A percentile compares a stretch with the other conserved stretches of the same genome.
phyloP scores from a whole-genome alignment of 495 filamentous ascomycete species.

The Penicillium dipodomyicola region DNA sequence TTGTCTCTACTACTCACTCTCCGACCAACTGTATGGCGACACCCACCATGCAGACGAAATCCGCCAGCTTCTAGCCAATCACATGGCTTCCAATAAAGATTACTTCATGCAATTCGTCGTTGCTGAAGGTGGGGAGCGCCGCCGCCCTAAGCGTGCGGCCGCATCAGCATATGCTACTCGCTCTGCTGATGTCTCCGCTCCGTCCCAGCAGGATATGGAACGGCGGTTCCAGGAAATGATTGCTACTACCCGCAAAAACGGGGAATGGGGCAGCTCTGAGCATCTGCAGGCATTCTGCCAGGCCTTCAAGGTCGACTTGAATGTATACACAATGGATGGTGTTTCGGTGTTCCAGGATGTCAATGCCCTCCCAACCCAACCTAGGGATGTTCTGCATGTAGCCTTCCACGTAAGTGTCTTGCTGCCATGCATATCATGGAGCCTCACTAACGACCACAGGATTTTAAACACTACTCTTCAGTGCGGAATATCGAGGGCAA shows the following conservation, averaged over 20 bases:
- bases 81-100: slow-evolving; percentile 58
- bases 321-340: slow-evolving; percentile 56
- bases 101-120: slow-evolving; percentile 69
- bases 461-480: slow-evolving; percentile 74
- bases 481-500: slow-evolving; percentile 61
- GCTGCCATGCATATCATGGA: neutral
- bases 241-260: slow-evolving; percentile 56
- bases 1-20: slow-evolving; percentile 75
- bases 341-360: slow-evolving; percentile 48
- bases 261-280: slow-evolving; percentile 70
- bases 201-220: slow-evolving; percentile 58
- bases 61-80: slow-evolving; percentile 57
- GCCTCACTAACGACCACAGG: slow-evolving; percentile 7
- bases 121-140: slow-evolving; percentile 57
- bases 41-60: slow-evolving; percentile 58
- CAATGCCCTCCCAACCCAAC: slow-evolving; percentile 42
- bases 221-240: slow-evolving; percentile 62
- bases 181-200: slow-evolving; percentile 36
- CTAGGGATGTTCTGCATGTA: slow-evolving; percentile 55
- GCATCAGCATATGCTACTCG: slow-evolving; percentile 41
- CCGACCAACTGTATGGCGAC: slow-evolving; percentile 69
- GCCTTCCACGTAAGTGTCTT: slow-evolving; percentile 64
- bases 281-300: slow-evolving; percentile 68
- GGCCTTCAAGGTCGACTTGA: slow-evolving; percentile 60
- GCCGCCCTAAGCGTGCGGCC: slow-evolving; percentile 61